A percentile compares a stretch with the other conserved stretches of the same genome.
Conservation (phyloP, 345 rosid genomes). For the Lepidium didymum region DNA sequence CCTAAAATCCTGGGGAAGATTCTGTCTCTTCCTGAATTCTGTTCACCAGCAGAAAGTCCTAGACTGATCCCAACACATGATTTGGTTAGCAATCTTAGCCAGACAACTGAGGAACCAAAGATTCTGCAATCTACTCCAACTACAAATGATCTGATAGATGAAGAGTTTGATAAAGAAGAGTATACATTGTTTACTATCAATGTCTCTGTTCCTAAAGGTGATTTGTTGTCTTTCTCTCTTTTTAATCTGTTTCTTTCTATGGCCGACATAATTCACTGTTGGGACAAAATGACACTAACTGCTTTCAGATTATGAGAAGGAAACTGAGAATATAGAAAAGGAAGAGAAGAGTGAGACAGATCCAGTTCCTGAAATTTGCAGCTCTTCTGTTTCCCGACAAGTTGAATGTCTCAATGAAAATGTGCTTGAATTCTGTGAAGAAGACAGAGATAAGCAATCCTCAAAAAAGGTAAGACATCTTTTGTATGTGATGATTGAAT, state of each 20-base stretch:
- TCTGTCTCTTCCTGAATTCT: conserved; percentile 71
- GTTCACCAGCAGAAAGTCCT: conserved; percentile 62
- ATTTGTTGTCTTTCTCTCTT: conserved; percentile 12
- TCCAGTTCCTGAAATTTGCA: conserved; percentile 23
- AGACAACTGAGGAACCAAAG: conserved; percentile 17
- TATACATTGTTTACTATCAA: conserved; percentile 28
- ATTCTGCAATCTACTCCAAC: conserved; percentile 26
- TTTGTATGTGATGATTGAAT: background rate
- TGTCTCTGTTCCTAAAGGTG: conserved; percentile 43
- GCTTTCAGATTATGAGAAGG: conserved; percentile 28
- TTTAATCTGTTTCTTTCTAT: background rate
- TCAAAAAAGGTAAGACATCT: conserved; percentile 33
- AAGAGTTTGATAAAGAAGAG: conserved; percentile 28
- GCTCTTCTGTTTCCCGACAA: conserved; percentile 18
- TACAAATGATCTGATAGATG: conserved; percentile 7
- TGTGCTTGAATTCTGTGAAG: background rate
- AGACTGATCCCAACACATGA: conserved; percentile 24
- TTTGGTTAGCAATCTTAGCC: conserved; percentile 16
- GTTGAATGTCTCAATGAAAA: conserved; percentile 20
- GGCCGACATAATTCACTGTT: background rate
- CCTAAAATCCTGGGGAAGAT: conserved; percentile 73
- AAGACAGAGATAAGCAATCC: conserved; percentile 11
- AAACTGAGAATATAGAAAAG: conserved; percentile 23
- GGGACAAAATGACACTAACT: background rate
- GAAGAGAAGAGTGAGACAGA: conserved; percentile 9